Evolutionary conservation across 1,284 basidiomycete species (phyloP).

Genomic region (Ustilago cynodontis): DNA sequence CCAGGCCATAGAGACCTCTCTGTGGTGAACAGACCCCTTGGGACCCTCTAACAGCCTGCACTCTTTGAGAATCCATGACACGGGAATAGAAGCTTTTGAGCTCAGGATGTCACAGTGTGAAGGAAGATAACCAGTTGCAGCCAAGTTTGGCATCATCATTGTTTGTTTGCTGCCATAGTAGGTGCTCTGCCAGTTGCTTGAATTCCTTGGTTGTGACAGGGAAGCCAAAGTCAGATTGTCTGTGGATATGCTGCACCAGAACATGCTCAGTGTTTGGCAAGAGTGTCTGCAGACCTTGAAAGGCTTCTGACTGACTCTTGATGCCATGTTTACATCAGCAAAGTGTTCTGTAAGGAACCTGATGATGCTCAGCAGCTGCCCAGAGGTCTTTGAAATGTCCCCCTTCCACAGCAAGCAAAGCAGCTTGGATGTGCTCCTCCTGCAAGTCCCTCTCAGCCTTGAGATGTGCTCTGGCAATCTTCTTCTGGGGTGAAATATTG

Average conservation of each 20-base stretch:
- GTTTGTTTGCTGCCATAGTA: too few relatives aligned
- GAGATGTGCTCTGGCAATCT: not conserved
- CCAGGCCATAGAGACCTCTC: too few relatives aligned
- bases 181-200: too few relatives aligned
- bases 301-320: constrained; percentile 3
- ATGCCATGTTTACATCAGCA: not conserved
- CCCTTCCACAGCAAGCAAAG: not conserved
- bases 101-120: too few relatives aligned
- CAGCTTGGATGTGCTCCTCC: constrained; percentile 1
- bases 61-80: too few relatives aligned
- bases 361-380: not conserved
- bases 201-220: too few relatives aligned
- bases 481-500: constrained; percentile 4
- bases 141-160: too few relatives aligned
- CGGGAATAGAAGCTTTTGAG: too few relatives aligned
- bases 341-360: not conserved
- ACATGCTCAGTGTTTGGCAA: not conserved
- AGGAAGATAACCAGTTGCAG: too few relatives aligned
- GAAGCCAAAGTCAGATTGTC: too few relatives aligned
- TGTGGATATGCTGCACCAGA: not conserved
- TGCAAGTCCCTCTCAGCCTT: not conserved
- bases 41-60: too few relatives aligned
- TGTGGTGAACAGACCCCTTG: too few relatives aligned
- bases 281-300: not conserved
- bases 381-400: not conserved